A percentile compares a stretch with the other conserved stretches of the same genome.
These are phyloP conservation scores for Rhizopus microsporus DNA, from an alignment of 371 early-diverging fungal genomes.

Conservation along the genomic window DNA sequence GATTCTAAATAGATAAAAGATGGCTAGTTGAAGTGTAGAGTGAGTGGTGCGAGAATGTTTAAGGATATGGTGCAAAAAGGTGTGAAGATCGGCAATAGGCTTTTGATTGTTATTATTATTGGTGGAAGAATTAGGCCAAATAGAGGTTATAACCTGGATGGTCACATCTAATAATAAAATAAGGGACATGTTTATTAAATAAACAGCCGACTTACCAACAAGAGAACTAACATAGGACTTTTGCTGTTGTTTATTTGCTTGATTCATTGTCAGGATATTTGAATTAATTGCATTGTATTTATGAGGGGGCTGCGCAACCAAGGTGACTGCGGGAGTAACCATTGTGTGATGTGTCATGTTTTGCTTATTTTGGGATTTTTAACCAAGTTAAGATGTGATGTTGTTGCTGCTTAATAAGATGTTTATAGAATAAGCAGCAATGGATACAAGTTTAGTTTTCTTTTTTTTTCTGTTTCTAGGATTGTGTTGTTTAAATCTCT, in stretches of 20 bases:
- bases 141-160: conserved; percentile 56
- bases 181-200: background rate
- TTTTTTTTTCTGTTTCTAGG: too few relatives aligned
- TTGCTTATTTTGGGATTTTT: conserved; percentile 3
- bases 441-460: too few relatives aligned
- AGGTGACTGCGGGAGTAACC: conserved; percentile 18
- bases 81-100: conserved; percentile 55
- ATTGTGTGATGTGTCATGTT: conserved; percentile 18
- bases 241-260: conserved; percentile 25
- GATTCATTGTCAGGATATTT: conserved; percentile 24
- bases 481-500: background rate
- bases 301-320: conserved; percentile 25
- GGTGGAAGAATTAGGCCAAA: conserved; percentile 47
- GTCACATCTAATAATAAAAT: conserved; percentile 44
- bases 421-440: too few relatives aligned
- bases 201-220: conserved; percentile 29
- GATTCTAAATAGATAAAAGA: conserved; percentile 66
- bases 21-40: conserved; percentile 73
- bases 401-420: too few relatives aligned
- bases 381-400: too few relatives aligned
- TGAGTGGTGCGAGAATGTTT: conserved; percentile 73
- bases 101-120: conserved; percentile 14
- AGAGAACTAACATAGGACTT: conserved; percentile 35
- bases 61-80: conserved; percentile 74
- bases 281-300: conserved; percentile 16